Conservation (phyloP, 1,139 yeast genomes). For the Neolecta irregularis region DNA sequence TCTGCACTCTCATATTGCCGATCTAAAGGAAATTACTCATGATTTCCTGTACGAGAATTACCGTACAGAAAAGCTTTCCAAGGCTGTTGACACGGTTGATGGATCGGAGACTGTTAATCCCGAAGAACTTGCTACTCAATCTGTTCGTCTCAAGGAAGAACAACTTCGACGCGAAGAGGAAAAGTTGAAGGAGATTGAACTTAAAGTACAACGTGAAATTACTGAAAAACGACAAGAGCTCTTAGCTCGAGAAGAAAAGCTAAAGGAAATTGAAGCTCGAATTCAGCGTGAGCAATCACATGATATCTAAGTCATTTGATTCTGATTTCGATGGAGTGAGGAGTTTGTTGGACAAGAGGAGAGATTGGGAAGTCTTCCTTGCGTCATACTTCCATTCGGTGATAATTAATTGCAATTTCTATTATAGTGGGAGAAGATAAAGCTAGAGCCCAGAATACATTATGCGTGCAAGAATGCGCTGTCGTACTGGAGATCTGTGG, state of each 20-base stretch:
- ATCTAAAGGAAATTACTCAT: conserved; percentile 83
- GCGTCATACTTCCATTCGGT: too few relatives aligned
- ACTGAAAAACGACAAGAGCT: conserved; percentile 71
- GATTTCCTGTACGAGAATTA: conserved; percentile 83
- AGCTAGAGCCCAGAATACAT: too few relatives aligned
- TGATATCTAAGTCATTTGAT: not conserved
- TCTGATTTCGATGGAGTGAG: not conserved
- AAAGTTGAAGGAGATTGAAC: conserved; percentile 30
- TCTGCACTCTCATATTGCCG: conserved; percentile 71
- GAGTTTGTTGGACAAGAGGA: not conserved
- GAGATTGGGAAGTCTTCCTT: too few relatives aligned
- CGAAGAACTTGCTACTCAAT: conserved; percentile 28
- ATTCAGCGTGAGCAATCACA: conserved; percentile 34
- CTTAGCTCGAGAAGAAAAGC: conserved; percentile 74
- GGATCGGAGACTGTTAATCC: conserved; percentile 19
- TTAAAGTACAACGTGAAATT: conserved; percentile 80
- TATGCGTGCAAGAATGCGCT: too few relatives aligned
- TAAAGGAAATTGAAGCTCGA: conserved; percentile 66
- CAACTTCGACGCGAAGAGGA: conserved; percentile 30
- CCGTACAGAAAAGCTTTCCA: conserved; percentile 72
- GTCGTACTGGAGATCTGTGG: too few relatives aligned
- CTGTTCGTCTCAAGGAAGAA: conserved; percentile 29
- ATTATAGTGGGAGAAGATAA: too few relatives aligned
- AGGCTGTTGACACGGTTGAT: conserved; percentile 14
- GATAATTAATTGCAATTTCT: too few relatives aligned